Percentiles rank a stretch among this genome's conserved stretches.
Evolutionary conservation across 176 grass and related monocot genomes (phyloP).

Genomic region (Oropetium thomaeum): DNA sequence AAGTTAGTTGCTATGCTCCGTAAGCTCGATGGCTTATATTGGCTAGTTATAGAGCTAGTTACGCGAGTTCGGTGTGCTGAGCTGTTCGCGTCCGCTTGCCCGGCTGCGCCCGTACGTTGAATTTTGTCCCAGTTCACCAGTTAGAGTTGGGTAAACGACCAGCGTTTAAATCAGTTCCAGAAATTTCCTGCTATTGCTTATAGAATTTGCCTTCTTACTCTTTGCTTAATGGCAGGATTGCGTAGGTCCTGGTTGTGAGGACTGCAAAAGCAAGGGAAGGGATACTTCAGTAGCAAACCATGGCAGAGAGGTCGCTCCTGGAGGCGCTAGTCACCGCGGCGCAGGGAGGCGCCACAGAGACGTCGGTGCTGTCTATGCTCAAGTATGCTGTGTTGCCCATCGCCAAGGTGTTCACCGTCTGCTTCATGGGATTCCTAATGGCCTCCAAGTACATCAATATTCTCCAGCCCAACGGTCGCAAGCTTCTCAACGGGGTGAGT

Average conservation of each 20-base stretch:
- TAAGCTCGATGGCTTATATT: neutral
- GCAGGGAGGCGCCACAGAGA: slow-evolving; percentile 48
- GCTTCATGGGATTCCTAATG: slow-evolving; percentile 99
- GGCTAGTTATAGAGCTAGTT: neutral
- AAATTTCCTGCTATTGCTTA: slow-evolving; percentile 27
- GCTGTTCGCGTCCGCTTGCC: neutral
- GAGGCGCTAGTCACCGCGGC: slow-evolving; percentile 47
- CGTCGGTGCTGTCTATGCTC: slow-evolving; percentile 67
- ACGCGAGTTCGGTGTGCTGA: neutral
- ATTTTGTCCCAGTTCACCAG: neutral
- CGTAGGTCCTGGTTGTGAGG: neutral
- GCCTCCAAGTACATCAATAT: slow-evolving; percentile 92
- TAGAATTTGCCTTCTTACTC: slow-evolving; percentile 26
- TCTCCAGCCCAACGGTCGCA: slow-evolving; percentile 85
- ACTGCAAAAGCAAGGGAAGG: neutral
- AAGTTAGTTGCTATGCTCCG: slow-evolving; percentile 1
- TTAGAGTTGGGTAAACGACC: neutral
- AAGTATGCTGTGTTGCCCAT: slow-evolving; percentile 89
- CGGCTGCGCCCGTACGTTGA: neutral
- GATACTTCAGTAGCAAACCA: neutral
- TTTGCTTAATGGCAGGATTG: slow-evolving; percentile 19
- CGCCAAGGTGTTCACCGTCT: slow-evolving; percentile 97
- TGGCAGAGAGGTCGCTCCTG: slow-evolving; percentile 73
- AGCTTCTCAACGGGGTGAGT: slow-evolving; percentile 95
- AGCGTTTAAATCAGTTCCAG: slow-evolving; percentile 14